phyloP scores from a whole-genome alignment of 345 rosid genomes.

The Ceriops tagal region DNA sequence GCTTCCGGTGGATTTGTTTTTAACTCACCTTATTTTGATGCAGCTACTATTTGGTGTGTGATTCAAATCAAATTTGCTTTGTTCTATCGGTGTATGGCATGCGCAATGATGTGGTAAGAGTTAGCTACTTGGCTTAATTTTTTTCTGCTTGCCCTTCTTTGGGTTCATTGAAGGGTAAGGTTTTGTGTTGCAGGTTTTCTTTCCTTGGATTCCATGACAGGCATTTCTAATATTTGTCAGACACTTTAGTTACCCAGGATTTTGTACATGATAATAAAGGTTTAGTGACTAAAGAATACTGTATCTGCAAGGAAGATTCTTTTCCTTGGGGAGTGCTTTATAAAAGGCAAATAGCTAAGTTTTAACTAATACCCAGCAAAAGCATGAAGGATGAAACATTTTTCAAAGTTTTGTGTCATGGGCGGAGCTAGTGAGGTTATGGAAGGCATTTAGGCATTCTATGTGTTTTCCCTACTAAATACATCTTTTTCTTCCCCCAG shows the following conservation, averaged over 20 bases:
- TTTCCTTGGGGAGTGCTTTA: too few relatives aligned
- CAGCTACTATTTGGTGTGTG: slow-evolving; percentile 66
- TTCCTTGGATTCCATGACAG: neutral
- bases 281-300: neutral
- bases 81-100: slow-evolving; percentile 62
- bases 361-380: too few relatives aligned
- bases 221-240: neutral
- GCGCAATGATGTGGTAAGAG: slow-evolving; percentile 46
- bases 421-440: too few relatives aligned
- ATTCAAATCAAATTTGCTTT: slow-evolving; percentile 54
- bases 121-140: slow-evolving; percentile 9
- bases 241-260: neutral
- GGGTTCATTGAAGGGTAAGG: neutral
- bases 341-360: too few relatives aligned
- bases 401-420: too few relatives aligned
- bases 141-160: neutral
- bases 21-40: neutral
- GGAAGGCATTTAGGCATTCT: too few relatives aligned
- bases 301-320: too few relatives aligned
- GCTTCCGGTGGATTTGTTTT: neutral
- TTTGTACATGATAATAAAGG: neutral
- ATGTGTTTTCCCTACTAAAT: too few relatives aligned
- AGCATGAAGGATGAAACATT: too few relatives aligned
- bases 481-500: too few relatives aligned
- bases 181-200: neutral